Base-by-base conservation (phyloP, 2,329 filamentous ascomycete species). In the Colletotrichum truncatum region DNA sequence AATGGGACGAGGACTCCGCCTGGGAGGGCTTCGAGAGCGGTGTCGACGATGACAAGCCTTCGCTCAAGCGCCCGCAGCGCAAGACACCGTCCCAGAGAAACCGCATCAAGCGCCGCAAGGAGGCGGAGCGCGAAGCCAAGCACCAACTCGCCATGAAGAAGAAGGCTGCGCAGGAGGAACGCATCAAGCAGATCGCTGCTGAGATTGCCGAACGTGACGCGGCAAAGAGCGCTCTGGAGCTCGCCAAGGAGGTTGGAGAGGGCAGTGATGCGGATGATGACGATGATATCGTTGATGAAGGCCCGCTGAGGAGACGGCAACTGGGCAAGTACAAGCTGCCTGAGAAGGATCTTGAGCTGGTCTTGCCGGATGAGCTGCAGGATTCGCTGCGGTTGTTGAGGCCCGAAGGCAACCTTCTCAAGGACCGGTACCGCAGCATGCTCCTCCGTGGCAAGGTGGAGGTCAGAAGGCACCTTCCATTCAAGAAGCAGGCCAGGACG, bases 321-420 rank as follows among this genome's bases (percentile, higher is more conserved):
- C 86, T 97, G 21, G 93, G 93, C 72, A 91, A 92, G 76, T 81
- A 84, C 74, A 88, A 87, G 70, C 79, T 96, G 45, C 94, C 93
- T 0, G 90, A 96, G 74, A 92, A 92, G 76, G 84, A 93, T 68
- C 81, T 98, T 72, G 89, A 98, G 78, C 77, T 98, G 71, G 85
- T 98, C 67, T 78, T 98, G 67, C 87, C 93, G 39, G 89, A 98
- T 79, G 88, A 99, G 82, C 78, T 96, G 73, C 85, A 97, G 78
- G 88, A 97, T 74, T 90, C 93, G 52, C 80, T 98, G 73, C 80
- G 96, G 74, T 79, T 94, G 74, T 80, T 97, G 69, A 97, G 95
- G 78, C 96, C 96, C 0, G 96, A 99, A 78, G 96, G 96, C n/a
- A 98, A 98, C 75, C 82, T 98, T 38, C 84, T 99, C 71, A 93